Conservation (phyloP, 164 flowering plant species). For the Vitis riparia region DNA sequence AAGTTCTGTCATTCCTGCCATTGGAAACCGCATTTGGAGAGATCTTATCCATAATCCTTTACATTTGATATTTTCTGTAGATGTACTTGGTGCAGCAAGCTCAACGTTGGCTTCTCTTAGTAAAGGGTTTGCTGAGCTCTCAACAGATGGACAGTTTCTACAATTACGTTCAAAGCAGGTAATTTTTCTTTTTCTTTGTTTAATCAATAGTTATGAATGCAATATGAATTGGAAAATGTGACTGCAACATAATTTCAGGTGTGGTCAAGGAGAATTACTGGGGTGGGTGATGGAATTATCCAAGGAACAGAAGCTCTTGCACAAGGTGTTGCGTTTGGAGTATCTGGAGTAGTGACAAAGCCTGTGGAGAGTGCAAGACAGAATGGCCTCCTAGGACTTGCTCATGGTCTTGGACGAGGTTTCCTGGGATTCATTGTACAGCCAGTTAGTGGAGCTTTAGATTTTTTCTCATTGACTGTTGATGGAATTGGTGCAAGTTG, state of each 20-base stretch:
- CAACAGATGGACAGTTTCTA: slow-evolving; percentile 97
- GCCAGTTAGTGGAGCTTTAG: slow-evolving; percentile 96
- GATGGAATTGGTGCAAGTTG: slow-evolving; percentile 98
- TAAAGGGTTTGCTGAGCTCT: slow-evolving; percentile 97
- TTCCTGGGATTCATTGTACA: slow-evolving; percentile 83
- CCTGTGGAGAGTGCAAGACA: slow-evolving; percentile 95
- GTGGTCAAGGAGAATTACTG: slow-evolving; percentile 87
- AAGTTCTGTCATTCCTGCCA: slow-evolving; percentile 81
- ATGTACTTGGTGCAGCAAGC: slow-evolving; percentile 98
- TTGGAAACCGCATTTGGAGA: slow-evolving; percentile 84
- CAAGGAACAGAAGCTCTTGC: slow-evolving; percentile 99
- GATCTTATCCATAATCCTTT: slow-evolving; percentile 94
- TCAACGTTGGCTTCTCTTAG: slow-evolving; percentile 95
- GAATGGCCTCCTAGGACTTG: slow-evolving; percentile 87
- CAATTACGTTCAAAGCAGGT: slow-evolving; percentile 95
- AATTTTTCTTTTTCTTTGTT: not conserved
- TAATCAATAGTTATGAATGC: not conserved
- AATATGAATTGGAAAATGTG: not conserved
- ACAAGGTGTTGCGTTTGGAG: slow-evolving; percentile 97
- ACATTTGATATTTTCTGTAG: slow-evolving; percentile 87
- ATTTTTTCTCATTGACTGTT: slow-evolving; percentile 92
- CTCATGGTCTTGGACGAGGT: slow-evolving; percentile 91
- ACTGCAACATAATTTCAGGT: slow-evolving; percentile 43
- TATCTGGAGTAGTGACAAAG: slow-evolving; percentile 90
- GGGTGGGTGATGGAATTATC: slow-evolving; percentile 86